Evolutionary conservation across 2,329 filamentous ascomycete species (phyloP).

Genomic region (Hirsutella minnesotensis): DNA sequence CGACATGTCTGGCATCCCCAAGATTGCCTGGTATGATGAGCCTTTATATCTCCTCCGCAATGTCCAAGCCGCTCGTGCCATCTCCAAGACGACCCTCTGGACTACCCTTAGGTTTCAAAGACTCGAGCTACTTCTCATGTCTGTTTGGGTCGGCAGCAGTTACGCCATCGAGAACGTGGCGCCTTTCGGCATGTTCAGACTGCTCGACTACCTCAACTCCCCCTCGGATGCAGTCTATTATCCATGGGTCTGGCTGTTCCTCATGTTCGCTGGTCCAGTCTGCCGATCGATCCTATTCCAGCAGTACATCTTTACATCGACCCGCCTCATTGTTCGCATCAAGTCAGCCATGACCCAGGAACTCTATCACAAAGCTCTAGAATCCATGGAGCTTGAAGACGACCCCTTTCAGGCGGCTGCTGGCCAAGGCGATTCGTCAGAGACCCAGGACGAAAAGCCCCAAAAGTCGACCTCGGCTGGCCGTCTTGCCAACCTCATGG

Average conservation of each 20-base stretch:
- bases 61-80: slow-evolving; percentile 29
- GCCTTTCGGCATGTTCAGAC: slow-evolving; percentile 40
- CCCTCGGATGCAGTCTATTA: slow-evolving; percentile 31
- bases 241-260: slow-evolving; percentile 40
- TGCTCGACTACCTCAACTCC: slow-evolving; percentile 37
- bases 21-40: slow-evolving; percentile 43
- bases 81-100: slow-evolving; percentile 30
- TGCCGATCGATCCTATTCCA: slow-evolving; percentile 38
- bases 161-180: slow-evolving; percentile 36
- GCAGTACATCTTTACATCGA: slow-evolving; percentile 46
- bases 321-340: slow-evolving; percentile 41
- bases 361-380: slow-evolving; percentile 42
- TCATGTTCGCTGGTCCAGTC: slow-evolving; percentile 39
- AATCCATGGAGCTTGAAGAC: slow-evolving; percentile 45
- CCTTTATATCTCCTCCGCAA: slow-evolving; percentile 33
- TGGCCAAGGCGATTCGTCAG: slow-evolving; percentile 12
- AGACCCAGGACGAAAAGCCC: slow-evolving; percentile 14
- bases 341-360: slow-evolving; percentile 47
- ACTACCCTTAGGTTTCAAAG: slow-evolving; percentile 32
- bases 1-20: slow-evolving; percentile 34
- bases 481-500: slow-evolving; percentile 44
- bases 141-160: slow-evolving; percentile 23
- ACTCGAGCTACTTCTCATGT: slow-evolving; percentile 31
- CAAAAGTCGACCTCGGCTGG: slow-evolving; percentile 33
- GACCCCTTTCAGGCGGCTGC: slow-evolving; percentile 28